Percentiles rank a stretch among this genome's conserved stretches.
Conservation (phyloP, 805 yeast genomes). For the Clavispora vitiphila region DNA sequence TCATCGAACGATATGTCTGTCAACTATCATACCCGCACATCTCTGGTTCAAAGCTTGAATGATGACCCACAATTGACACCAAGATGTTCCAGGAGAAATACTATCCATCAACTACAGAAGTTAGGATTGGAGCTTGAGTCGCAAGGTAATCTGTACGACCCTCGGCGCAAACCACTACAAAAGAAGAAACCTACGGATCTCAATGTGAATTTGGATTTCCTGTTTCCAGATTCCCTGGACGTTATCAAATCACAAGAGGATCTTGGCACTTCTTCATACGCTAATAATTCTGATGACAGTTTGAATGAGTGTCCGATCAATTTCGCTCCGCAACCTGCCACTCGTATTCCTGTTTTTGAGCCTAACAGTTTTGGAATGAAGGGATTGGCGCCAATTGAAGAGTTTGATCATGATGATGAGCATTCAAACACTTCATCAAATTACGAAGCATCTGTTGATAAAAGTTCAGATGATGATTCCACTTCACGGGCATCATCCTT, state of each 20-base stretch:
- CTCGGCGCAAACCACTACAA: constrained; percentile 14
- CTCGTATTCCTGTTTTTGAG: constrained; percentile 18
- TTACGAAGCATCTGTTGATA: constrained; percentile 22
- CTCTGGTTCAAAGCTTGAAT: not conserved
- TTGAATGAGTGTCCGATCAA: constrained; percentile 8
- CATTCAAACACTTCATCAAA: constrained; percentile 21
- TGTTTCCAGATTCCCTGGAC: not conserved
- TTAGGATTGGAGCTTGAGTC: constrained; percentile 5
- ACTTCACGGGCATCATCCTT: constrained; percentile 30
- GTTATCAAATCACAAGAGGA: not conserved
- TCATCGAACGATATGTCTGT: not conserved
- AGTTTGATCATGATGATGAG: constrained; percentile 27
- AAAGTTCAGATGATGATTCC: constrained; percentile 15
- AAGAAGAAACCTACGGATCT: constrained; percentile 14
- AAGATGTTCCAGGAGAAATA: constrained; percentile 20
- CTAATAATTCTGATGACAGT: not conserved
- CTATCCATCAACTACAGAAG: constrained; percentile 6
- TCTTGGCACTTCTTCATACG: not conserved
- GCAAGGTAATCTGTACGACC: constrained; percentile 8
- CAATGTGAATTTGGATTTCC: constrained; percentile 4
- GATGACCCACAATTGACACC: constrained; percentile 23
- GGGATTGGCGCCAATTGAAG: constrained; percentile 37
- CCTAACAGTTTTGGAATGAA: constrained; percentile 19
- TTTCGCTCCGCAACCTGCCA: constrained; percentile 5
- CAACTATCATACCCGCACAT: not conserved